Conservation (phyloP, 768 basidiomycete genomes). For the Megacollybia marginata region DNA sequence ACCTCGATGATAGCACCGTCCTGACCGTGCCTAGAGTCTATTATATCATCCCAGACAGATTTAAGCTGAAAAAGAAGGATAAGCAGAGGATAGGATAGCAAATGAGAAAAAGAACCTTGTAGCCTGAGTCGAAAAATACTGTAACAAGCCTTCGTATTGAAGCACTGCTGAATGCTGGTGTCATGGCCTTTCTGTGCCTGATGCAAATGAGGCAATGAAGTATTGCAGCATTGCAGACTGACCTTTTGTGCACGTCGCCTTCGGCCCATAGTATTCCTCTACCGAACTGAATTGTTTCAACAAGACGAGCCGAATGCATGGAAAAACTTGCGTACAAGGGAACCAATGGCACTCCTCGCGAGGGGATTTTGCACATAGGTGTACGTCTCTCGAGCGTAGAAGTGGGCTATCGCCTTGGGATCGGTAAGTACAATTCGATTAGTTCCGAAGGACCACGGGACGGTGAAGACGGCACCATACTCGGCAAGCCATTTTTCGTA, state of each 20-base stretch:
- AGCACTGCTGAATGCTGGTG: slow-evolving; percentile 46
- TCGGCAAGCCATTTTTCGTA: slow-evolving; percentile 40
- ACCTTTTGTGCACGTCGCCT: slow-evolving; percentile 24
- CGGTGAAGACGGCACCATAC: slow-evolving; percentile 38
- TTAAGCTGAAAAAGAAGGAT: slow-evolving; percentile 3
- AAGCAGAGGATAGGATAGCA: background rate
- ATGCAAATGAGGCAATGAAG: background rate
- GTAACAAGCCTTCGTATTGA: slow-evolving; percentile 37
- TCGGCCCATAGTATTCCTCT: slow-evolving; percentile 25
- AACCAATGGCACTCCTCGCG: slow-evolving; percentile 27
- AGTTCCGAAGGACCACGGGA: slow-evolving; percentile 30
- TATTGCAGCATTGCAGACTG: background rate
- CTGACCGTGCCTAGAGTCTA: slow-evolving; percentile 4
- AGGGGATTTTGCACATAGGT: slow-evolving; percentile 35
- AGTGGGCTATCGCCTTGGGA: slow-evolving; percentile 44
- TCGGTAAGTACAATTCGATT: slow-evolving; percentile 32
- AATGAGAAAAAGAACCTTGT: slow-evolving; percentile 30
- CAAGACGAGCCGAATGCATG: background rate
- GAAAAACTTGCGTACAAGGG: slow-evolving; percentile 22
- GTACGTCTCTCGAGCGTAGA: slow-evolving; percentile 42
- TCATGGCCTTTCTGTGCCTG: slow-evolving; percentile 43
- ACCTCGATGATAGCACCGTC: slow-evolving; percentile 9
- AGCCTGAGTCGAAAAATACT: slow-evolving; percentile 43
- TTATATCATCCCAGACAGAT: slow-evolving; percentile 8
- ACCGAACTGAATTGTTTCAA: slow-evolving; percentile 13